Percentiles rank a stretch among this genome's conserved stretches.
Evolutionary conservation across 768 basidiomycete species (phyloP).

Genomic region (Phylloporus sp.): DNA sequence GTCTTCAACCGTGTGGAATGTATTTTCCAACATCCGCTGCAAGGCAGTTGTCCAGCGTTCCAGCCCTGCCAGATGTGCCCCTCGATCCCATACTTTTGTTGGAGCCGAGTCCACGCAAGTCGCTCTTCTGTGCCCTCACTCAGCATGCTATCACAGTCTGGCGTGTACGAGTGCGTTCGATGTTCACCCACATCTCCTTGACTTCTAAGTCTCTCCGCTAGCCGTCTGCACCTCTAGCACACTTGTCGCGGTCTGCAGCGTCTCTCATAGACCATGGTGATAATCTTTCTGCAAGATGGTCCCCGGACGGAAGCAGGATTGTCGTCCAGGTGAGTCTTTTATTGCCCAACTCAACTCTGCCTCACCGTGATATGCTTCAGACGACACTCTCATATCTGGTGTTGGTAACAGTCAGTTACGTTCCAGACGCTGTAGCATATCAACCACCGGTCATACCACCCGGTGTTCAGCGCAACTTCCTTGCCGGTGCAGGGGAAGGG

Average conservation of each 20-base stretch:
- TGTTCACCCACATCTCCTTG: not conserved
- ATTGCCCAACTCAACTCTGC: not conserved
- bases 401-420: conserved; percentile 61
- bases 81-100: conserved; percentile 57
- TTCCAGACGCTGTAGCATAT: conserved; percentile 52
- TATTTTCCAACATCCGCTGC: conserved; percentile 86
- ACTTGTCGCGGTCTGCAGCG: conserved; percentile 69
- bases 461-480: conserved; percentile 60
- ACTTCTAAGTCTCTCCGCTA: conserved; percentile 25
- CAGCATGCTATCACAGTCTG: conserved; percentile 69
- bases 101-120: conserved; percentile 65
- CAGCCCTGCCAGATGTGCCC: conserved; percentile 61
- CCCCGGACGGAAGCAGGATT: conserved; percentile 74
- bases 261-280: conserved; percentile 84
- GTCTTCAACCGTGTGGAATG: conserved; percentile 41
- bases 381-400: conserved; percentile 80
- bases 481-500: conserved; percentile 79
- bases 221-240: conserved; percentile 71
- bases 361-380: conserved; percentile 36
- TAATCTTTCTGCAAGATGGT: conserved; percentile 73
- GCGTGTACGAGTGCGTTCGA: conserved; percentile 68
- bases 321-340: conserved; percentile 64
- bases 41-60: conserved; percentile 64
- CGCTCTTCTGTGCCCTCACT: conserved; percentile 77
- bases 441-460: conserved; percentile 45